A percentile compares a stretch with the other conserved stretches of the same genome.
Evolutionary conservation across 148 eudicot species (phyloP).

Genomic region (Fagopyrum tataricum): DNA sequence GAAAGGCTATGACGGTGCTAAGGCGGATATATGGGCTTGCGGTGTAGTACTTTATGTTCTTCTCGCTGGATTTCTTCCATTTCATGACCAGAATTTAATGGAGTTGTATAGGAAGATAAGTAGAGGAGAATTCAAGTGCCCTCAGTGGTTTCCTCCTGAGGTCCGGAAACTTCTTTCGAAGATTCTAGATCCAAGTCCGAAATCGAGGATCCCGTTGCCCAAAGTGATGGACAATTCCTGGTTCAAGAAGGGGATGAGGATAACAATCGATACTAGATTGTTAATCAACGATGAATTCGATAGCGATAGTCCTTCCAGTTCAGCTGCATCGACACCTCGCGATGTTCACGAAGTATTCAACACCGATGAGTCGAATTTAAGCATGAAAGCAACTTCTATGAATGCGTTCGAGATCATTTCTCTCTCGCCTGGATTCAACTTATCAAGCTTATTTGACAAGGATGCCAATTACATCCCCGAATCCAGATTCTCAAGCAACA

Average conservation of each 20-base stretch:
- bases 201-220: constrained; percentile 34
- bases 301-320: neutral
- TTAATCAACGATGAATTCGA: neutral
- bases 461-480: constrained; percentile 19
- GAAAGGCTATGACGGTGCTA: constrained; percentile 63
- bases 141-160: constrained; percentile 59
- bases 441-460: constrained; percentile 48
- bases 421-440: constrained; percentile 53
- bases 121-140: constrained; percentile 55
- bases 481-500: constrained; percentile 40
- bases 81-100: constrained; percentile 46
- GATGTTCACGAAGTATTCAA: constrained; percentile 33
- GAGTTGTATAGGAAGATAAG: constrained; percentile 63
- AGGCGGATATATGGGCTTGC: constrained; percentile 85
- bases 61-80: constrained; percentile 66
- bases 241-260: constrained; percentile 53
- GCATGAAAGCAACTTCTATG: constrained; percentile 29
- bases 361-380: neutral
- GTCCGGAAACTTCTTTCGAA: constrained; percentile 46
- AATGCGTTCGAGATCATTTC: constrained; percentile 80
- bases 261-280: constrained; percentile 4
- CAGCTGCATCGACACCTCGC: constrained; percentile 30
- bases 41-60: constrained; percentile 69
- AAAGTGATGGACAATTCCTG: constrained; percentile 56
- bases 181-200: constrained; percentile 62